Evolutionary conservation across 768 basidiomycete species (phyloP), one percentile per base, ranked within the genome.

Genomic region (Trametes coccinea): DNA sequence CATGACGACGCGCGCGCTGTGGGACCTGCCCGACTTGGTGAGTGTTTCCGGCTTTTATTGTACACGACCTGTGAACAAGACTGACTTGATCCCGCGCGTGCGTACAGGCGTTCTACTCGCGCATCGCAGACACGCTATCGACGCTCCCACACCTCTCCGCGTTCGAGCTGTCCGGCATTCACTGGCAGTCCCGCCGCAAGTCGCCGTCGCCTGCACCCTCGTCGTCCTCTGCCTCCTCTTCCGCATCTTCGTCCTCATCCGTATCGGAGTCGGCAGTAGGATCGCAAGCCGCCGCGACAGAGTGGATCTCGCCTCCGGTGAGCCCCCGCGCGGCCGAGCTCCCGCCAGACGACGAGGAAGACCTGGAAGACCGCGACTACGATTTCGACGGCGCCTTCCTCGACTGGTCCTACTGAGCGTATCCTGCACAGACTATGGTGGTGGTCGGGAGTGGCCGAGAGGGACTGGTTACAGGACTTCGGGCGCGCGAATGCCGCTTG

Each of bases 91-190:
- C 16, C 29, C 34, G 11, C 49, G 17, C 56, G 37, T 46, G 46
- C 47, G 22, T 51, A 41, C 68, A 91, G 87, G 77, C 79, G 17
- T 88, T 88, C 69, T 87, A 87, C 67, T 76, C 83, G 49, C 79
- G 86, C 63, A 82, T 88, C 45, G 81, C 87, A 55, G 74, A 75
- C 50, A 76, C 79, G 5, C 78, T 92, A 62, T 77, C 80, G n/a
- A 79, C 80, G 7, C 81, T 92, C 63, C 75, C 82, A n/a, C 74
- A 82, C 56, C 80, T 92, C 39, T 76, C 80, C 63, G 82, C 83
- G 48, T 90, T 90, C 68, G 90, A 91, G 70, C 82, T 92, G 31
- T 86, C 82, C 49, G 90, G 90, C 37, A 84, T 91, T 75, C 87
- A 87, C 65, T 92, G 89, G 88, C 79, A 81, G 50, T 85, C 84